Evolutionary conservation across 108 stramenopile species (phyloP).

Genomic region (Ochromonas danica): DNA sequence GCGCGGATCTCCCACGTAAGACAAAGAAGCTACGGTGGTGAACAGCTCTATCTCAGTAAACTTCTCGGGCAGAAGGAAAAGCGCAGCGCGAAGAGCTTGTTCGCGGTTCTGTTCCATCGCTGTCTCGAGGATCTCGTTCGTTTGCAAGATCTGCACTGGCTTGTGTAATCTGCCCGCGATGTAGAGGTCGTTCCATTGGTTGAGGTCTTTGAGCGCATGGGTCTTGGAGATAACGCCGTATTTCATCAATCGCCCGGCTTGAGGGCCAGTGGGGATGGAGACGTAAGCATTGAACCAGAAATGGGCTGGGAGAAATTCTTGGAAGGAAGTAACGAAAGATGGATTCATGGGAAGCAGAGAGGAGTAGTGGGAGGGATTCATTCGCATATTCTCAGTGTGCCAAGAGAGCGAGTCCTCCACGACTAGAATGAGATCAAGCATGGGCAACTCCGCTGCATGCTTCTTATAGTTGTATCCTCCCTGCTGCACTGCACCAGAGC

Average conservation of each 20-base stretch:
- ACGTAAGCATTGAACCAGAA: slow-evolving; percentile 18
- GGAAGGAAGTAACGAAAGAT: not conserved
- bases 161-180: slow-evolving; percentile 56
- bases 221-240: slow-evolving; percentile 52
- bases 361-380: slow-evolving; percentile 29
- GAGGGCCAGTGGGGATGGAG: not conserved
- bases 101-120: slow-evolving; percentile 28
- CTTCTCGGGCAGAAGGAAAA: slow-evolving; percentile 51
- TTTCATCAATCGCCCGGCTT: slow-evolving; percentile 53
- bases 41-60: slow-evolving; percentile 50
- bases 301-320: not conserved
- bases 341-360: not conserved
- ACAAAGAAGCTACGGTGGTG: slow-evolving; percentile 50
- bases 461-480: slow-evolving; percentile 32
- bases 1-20: slow-evolving; percentile 55
- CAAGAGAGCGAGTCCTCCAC: slow-evolving; percentile 48
- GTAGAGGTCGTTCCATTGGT: slow-evolving; percentile 51
- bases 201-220: slow-evolving; percentile 43
- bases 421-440: slow-evolving; percentile 56
- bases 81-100: slow-evolving; percentile 39
- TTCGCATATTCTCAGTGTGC: slow-evolving; percentile 51
- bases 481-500: slow-evolving; percentile 56
- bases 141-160: slow-evolving; percentile 46
- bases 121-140: slow-evolving; percentile 19
- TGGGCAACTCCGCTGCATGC: slow-evolving; percentile 41